Conservation (phyloP, 169 alveolate genomes). For the Eimeria maxima region DNA sequence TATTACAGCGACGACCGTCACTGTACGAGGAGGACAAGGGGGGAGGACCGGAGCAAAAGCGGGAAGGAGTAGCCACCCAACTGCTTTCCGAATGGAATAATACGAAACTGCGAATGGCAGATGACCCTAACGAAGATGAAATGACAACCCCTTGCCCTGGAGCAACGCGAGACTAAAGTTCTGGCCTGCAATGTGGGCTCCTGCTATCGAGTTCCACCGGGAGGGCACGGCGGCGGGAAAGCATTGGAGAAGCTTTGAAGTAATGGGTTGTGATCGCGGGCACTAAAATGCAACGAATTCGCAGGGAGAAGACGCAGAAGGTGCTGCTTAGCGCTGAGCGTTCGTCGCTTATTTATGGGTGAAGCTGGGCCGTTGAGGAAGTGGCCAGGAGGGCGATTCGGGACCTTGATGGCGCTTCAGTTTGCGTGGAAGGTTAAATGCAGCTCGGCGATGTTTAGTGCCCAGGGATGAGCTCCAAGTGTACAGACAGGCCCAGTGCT, state of each 20-base stretch:
- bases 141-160: neutral
- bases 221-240: neutral
- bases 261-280: neutral
- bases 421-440: neutral
- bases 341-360: neutral
- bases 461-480: constrained; percentile 6
- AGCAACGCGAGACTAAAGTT: neutral
- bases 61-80: neutral
- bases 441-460: neutral
- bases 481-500: neutral
- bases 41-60: neutral
- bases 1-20: neutral
- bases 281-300: neutral
- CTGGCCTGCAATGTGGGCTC: neutral
- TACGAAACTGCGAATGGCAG: neutral
- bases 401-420: neutral
- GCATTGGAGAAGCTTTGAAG: neutral
- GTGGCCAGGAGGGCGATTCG: neutral
- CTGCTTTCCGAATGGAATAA: neutral
- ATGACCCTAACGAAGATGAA: neutral
- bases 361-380: neutral
- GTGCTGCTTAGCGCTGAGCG: neutral
- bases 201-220: neutral
- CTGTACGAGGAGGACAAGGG: neutral
- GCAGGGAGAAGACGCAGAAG: neutral